Evolutionary conservation across 441 rosid species (phyloP), one percentile per base, ranked within the genome.

Genomic region (Brassica hybrid): DNA sequence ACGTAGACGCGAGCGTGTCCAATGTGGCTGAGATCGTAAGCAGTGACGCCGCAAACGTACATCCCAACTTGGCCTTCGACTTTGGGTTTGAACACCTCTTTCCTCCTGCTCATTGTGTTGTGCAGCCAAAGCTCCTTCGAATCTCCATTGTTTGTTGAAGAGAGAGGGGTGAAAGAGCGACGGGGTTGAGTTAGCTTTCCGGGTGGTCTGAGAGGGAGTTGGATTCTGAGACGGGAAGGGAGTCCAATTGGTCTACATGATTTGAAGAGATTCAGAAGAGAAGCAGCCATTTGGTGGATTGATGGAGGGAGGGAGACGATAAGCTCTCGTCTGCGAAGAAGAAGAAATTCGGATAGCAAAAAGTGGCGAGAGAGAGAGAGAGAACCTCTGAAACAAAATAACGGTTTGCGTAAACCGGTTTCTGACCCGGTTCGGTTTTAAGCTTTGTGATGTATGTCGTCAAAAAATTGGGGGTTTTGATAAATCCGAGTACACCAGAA

Each of bases 11-110:
- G 95, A 34, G 96, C 97, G 72, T 93, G 98, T 11, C 98, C 99
- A 71, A 92, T 84, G 82, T 96, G 98, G 85, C 99, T 96, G 54
- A 93, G 89, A 75, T 96, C 99, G 30, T 93, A 96, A 34, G 97
- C 92, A 0, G 99, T 96, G 62, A 96, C 94, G n/a, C 99, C 98
- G 30, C 99, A 96, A 69, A 96, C 97, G 67, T 96, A 96, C 97
- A 96, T 92, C 70, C 98, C 98, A 19, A 91, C 96, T 83, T 87
- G 87, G 11, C 93, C 97, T 12, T 90, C 91, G 12, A 78, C 79
- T 76, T 88, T 87, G 52, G 97, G 91, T 76, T 70, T 89, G 71
- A 96, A 91, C 61, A 83, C 17, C 86, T 92, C 97, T 45, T 85
- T 96, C 80, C 85, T 85, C 62, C 87, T 74, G 19, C 84, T 92